Evolutionary conservation across 768 basidiomycete genomes (phyloP).

Genomic region (Baorangia bicolor): DNA sequence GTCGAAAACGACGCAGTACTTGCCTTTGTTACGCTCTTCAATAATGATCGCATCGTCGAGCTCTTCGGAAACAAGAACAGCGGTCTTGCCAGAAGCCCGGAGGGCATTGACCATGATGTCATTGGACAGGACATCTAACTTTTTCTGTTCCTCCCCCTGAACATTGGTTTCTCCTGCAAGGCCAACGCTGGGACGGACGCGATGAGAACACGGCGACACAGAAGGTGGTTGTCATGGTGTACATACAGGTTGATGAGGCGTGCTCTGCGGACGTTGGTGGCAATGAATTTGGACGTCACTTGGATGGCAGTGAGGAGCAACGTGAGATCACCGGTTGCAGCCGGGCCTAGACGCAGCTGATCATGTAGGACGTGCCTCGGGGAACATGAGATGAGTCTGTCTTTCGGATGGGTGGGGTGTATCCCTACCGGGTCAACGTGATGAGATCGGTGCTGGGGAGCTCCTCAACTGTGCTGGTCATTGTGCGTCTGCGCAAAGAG

Average conservation of each 20-base stretch:
- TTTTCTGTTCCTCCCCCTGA: constrained; percentile 99
- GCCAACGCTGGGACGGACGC: constrained; percentile 66
- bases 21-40: constrained; percentile 75
- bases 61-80: constrained; percentile 96
- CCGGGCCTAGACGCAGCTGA: constrained; percentile 76
- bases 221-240: background rate
- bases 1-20: constrained; percentile 98
- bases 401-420: background rate
- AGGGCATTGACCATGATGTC: constrained; percentile 99
- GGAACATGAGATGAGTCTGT: constrained; percentile 1
- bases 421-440: constrained; percentile 81
- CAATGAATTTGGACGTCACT: constrained; percentile 95
- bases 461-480: constrained; percentile 48
- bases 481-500: constrained; percentile 6
- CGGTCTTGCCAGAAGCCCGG: constrained; percentile 93
- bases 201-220: background rate
- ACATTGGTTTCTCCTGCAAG: constrained; percentile 96
- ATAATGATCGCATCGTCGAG: constrained; percentile 91
- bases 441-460: constrained; percentile 83
- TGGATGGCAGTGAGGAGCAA: constrained; percentile 94
- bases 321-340: constrained; percentile 92
- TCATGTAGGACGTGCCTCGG: constrained; percentile 83
- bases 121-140: constrained; percentile 95
- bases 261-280: constrained; percentile 96
- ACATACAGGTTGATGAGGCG: constrained; percentile 94